These are phyloP conservation scores for Papilionanthe hybrid DNA, from an alignment of 116 monocot genomes.

Conservation along the genomic window DNA sequence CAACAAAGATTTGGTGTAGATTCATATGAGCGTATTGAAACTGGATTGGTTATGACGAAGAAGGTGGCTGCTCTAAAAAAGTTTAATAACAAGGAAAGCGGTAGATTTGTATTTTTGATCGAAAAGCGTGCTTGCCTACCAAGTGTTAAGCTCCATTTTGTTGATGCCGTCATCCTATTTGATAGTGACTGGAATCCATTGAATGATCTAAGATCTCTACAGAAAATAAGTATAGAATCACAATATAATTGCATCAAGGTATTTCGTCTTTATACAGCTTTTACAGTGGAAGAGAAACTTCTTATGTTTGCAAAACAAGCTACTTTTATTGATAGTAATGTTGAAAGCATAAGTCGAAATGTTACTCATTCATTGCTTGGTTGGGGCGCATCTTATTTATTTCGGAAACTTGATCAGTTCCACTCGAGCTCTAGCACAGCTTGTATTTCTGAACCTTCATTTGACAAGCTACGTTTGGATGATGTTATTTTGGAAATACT, in stretches of 20 bases:
- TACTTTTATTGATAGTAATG: slow-evolving; percentile 46
- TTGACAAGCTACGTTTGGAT: slow-evolving; percentile 29
- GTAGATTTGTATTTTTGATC: slow-evolving; percentile 85
- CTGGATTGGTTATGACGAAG: slow-evolving; percentile 43
- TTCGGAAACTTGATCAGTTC: slow-evolving; percentile 57
- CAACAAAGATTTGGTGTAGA: slow-evolving; percentile 81
- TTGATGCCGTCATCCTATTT: slow-evolving; percentile 82
- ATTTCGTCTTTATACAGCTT: slow-evolving; percentile 74
- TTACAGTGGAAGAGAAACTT: slow-evolving; percentile 81
- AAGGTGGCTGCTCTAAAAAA: slow-evolving; percentile 51
- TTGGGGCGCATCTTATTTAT: slow-evolving; percentile 63
- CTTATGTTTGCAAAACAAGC: slow-evolving; percentile 60
- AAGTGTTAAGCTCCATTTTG: slow-evolving; percentile 69
- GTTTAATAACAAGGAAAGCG: slow-evolving; percentile 67
- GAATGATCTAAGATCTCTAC: slow-evolving; percentile 71
- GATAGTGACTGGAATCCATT: slow-evolving; percentile 89
- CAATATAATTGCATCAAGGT: slow-evolving; percentile 35
- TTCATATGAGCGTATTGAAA: slow-evolving; percentile 75
- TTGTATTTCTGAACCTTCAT: slow-evolving; percentile 23
- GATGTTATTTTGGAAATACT: slow-evolving; percentile 46
- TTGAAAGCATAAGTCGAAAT: slow-evolving; percentile 38
- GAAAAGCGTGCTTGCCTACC: slow-evolving; percentile 87
- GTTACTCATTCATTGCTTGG: slow-evolving; percentile 63
- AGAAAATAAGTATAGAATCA: slow-evolving; percentile 63
- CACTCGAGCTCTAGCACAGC: slow-evolving; percentile 26